Percentiles rank a stretch among this genome's conserved stretches.
Conservation (phyloP, 139 green algal species). For the Tetraselmis chui region DNA sequence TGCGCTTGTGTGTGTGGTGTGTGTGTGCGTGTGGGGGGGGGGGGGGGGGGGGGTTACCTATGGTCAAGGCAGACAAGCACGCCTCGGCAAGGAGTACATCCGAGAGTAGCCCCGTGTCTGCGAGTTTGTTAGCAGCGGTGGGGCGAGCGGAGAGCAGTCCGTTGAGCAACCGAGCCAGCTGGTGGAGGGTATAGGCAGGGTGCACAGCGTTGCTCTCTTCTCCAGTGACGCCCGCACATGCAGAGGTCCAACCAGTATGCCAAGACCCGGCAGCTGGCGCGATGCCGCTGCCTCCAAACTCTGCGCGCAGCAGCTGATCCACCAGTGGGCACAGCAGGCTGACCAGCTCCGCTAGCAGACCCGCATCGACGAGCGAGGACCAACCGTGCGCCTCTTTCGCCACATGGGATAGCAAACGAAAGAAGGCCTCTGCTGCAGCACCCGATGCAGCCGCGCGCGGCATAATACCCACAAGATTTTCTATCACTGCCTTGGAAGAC, state of each 20-base stretch:
- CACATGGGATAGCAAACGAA: slow-evolving; percentile 15
- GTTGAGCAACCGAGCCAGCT: neutral
- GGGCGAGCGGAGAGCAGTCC: neutral
- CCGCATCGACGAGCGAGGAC: neutral
- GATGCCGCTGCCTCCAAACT: neutral
- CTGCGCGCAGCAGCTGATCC: neutral
- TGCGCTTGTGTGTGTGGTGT: too few species aligned
- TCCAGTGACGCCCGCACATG: neutral
- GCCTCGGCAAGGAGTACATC: neutral
- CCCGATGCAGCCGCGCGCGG: slow-evolving; percentile 4
- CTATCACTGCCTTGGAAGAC: neutral
- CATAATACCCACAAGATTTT: neutral
- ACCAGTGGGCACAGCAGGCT: neutral
- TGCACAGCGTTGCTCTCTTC: neutral
- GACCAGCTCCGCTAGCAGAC: neutral
- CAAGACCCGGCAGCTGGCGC: neutral
- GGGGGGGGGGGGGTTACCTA: neutral
- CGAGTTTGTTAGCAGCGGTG: neutral
- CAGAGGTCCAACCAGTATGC: neutral
- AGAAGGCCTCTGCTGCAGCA: slow-evolving; percentile 24
- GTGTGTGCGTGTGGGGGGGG: too few species aligned
- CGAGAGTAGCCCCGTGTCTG: neutral
- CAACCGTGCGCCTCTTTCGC: slow-evolving; percentile 1
- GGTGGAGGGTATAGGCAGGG: neutral
- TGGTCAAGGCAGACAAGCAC: neutral